A percentile compares a stretch with the other conserved stretches of the same genome.
Conservation (phyloP, 148 eudicot genomes). For the Salicornia ramosissima region DNA sequence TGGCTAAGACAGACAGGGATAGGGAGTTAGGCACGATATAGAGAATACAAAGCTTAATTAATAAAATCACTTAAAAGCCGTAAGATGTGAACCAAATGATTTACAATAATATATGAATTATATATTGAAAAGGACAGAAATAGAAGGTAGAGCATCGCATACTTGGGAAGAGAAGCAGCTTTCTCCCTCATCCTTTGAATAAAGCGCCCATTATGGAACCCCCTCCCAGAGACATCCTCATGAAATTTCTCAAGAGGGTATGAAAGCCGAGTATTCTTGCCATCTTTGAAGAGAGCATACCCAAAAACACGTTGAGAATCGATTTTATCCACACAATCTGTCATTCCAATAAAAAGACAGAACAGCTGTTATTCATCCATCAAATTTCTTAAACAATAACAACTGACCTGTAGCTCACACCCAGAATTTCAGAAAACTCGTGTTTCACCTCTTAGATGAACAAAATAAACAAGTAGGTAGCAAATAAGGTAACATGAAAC, state of each 20-base stretch:
- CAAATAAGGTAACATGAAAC: no score
- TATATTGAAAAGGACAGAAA: background rate
- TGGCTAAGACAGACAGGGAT: no score
- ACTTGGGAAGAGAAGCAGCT: slow-evolving; percentile 75
- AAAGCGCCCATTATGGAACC: slow-evolving; percentile 87
- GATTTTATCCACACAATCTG: slow-evolving; percentile 77
- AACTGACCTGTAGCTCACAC: no score
- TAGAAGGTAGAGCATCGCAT: slow-evolving; percentile 14
- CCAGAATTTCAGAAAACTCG: no score
- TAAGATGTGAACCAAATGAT: background rate
- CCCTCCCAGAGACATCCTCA: slow-evolving; percentile 71
- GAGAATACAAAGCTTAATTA: background rate
- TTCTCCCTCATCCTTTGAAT: slow-evolving; percentile 79
- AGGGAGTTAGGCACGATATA: background rate
- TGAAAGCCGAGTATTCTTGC: slow-evolving; percentile 59
- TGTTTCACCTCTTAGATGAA: no score
- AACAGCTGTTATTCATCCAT: background rate
- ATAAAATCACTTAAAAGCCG: no score
- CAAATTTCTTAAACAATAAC: background rate
- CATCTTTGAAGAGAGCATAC: slow-evolving; percentile 80
- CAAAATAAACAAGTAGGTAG: no score
- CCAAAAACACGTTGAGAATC: slow-evolving; percentile 81
- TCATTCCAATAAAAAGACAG: background rate
- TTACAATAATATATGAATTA: background rate
- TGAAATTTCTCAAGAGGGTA: slow-evolving; percentile 79